Evolutionary conservation across 2,329 filamentous ascomycete genomes (phyloP).

Genomic region (Colletotrichum graminicola): DNA sequence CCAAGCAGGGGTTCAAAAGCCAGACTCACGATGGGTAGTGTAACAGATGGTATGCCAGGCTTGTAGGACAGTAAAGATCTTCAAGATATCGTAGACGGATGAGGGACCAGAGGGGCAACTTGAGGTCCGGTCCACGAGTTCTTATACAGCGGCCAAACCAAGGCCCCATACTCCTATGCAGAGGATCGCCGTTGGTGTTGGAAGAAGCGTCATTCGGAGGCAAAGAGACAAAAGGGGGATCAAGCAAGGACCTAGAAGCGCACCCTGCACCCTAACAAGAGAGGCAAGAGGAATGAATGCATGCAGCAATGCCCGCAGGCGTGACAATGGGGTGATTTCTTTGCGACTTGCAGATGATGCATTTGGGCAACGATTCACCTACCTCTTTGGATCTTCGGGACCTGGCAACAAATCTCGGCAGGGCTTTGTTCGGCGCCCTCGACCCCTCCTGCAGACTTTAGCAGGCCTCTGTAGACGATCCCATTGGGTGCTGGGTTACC

Average conservation of each 20-base stretch:
- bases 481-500: neutral
- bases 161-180: neutral
- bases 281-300: conserved; percentile 8
- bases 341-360: conserved; percentile 12
- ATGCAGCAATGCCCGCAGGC: conserved; percentile 5
- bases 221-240: conserved; percentile 20
- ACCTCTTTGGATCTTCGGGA: conserved; percentile 16
- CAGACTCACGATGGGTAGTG: neutral
- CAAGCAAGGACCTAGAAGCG: conserved; percentile 8
- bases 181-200: conserved; percentile 1
- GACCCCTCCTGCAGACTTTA: neutral
- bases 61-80: neutral
- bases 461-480: neutral
- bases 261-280: conserved; percentile 17
- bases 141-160: conserved; percentile 8
- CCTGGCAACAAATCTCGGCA: neutral
- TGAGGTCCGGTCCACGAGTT: neutral
- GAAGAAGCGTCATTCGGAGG: conserved; percentile 2
- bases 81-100: neutral
- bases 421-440: conserved; percentile 1
- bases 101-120: neutral
- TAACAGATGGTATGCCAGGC: neutral
- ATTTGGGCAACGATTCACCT: conserved; percentile 15
- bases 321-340: conserved; percentile 15
- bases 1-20: neutral